Percentiles rank a stretch among this genome's conserved stretches.
These are phyloP conservation scores for Hemisphaericaspora subhashii DNA, from an alignment of 1,139 yeast genomes.

Conservation along the genomic window DNA sequence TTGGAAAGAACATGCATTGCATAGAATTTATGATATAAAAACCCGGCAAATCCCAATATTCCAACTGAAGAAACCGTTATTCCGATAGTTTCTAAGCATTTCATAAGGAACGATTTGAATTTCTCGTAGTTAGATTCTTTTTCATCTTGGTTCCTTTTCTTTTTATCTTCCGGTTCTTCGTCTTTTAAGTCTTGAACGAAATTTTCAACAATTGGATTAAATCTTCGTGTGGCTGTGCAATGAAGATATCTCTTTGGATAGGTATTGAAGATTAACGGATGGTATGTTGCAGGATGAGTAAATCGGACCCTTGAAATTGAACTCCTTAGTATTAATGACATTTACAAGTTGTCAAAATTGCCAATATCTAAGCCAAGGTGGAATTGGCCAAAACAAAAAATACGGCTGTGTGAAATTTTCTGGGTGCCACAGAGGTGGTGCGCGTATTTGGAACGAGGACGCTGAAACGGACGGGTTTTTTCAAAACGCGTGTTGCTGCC, in stretches of 20 bases:
- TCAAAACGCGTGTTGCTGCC: too few relatives aligned
- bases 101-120: conserved; percentile 35
- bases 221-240: background rate
- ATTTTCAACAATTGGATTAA: conserved; percentile 22
- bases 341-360: background rate
- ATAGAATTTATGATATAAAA: conserved; percentile 65
- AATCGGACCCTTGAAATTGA: background rate
- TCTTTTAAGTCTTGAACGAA: conserved; percentile 18
- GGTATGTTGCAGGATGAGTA: background rate
- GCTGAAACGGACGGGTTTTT: too few relatives aligned
- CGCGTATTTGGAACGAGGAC: background rate
- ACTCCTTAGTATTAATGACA: background rate
- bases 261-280: background rate
- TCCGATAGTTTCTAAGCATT: conserved; percentile 70
- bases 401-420: background rate
- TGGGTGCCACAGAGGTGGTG: too few relatives aligned
- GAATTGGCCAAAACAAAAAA: too few relatives aligned
- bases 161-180: conserved; percentile 15
- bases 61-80: conserved; percentile 74
- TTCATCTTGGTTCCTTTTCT: conserved; percentile 11
- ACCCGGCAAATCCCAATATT: conserved; percentile 72
- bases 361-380: background rate
- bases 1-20: conserved; percentile 59
- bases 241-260: background rate
- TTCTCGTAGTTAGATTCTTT: conserved; percentile 14